Base-by-base conservation (phyloP, 2,329 filamentous ascomycete species). In the Diaporthe sp. region DNA sequence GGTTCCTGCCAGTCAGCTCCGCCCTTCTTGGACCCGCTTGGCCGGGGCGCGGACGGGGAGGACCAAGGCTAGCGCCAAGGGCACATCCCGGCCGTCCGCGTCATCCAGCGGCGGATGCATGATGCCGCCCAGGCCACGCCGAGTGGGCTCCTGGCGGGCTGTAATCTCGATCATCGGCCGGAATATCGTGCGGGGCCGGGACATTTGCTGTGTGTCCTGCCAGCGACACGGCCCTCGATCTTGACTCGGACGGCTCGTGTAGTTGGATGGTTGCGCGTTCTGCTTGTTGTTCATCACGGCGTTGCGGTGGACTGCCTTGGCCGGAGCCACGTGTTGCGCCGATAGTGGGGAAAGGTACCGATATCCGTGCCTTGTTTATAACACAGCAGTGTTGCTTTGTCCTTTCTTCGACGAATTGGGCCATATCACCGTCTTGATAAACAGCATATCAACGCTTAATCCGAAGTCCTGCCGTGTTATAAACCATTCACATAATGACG, bases 11-110 rank as follows among this genome's bases (percentile, higher is more conserved):
- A 52, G 64, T 45, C 45, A 67, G 64, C 64, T 67, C 19, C 64
- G 64, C 64, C 64, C 64, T 38, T 30, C 64, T 67, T 52, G 64
- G 64, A 15, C 64, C 64, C 45, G 64, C 64, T 67, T 67, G 64
- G 64, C 64, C 64, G 64, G 64, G 64, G 64, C 64, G 45, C 64
- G 64, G 30, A 28, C 30, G 64, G 30, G 8, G 64, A 19, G 45
- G 64, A 52, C 64, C 45, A 67, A 67, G 64, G 45, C 64, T 67
- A 28, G 45, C 45, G 64, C 64, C 64, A 67, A 67, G 45, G 22
- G 13, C 45, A 38, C 33, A 67, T 52, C 45, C 64, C 64, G 40
- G 55, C 30, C 30, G 42, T 52, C 45, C 64, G 64, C 64, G 64
- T 67, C 64, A 67, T 67, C 64, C 30, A 52, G 64, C 17, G 22